Percentiles rank a stretch among this genome's conserved stretches.
These are phyloP conservation scores for Fusarium nodosum DNA, from an alignment of 2,329 filamentous ascomycete species.

Conservation along the genomic window DNA sequence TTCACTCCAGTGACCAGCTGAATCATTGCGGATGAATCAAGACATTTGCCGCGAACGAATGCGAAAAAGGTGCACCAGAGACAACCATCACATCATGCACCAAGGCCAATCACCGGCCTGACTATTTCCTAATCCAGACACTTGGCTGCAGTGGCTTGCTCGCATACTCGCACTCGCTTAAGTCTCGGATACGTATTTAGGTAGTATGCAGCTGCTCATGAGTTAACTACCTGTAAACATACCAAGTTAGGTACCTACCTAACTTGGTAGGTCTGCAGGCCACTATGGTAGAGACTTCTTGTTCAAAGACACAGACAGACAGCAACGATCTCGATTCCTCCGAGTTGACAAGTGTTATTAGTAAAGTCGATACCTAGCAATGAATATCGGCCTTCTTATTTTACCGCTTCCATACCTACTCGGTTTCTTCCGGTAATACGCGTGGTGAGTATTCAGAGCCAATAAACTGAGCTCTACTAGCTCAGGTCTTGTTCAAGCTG, in stretches of 20 bases:
- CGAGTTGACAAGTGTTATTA: background rate
- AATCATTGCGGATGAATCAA: background rate
- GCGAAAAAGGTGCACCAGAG: constrained; percentile 15
- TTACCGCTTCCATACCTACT: background rate
- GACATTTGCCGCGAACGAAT: constrained; percentile 12
- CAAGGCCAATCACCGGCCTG: background rate
- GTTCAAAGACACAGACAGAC: background rate
- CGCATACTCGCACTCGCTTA: constrained; percentile 35
- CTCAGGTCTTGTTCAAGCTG: background rate
- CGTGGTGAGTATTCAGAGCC: background rate
- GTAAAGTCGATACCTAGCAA: background rate
- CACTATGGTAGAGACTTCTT: background rate
- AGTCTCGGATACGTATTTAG: background rate
- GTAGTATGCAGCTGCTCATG: background rate
- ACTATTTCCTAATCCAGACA: constrained; percentile 6
- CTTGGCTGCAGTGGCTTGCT: constrained; percentile 18
- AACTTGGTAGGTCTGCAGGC: background rate
- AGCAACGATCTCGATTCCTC: background rate
- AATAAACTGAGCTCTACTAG: background rate
- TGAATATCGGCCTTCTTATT: background rate
- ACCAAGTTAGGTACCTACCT: no score
- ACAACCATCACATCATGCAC: background rate
- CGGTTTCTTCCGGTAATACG: background rate
- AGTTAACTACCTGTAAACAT: no score
- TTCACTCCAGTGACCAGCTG: background rate